Evolutionary conservation across 2,329 filamentous ascomycete genomes (phyloP).

Genomic region (Stagonosporopsis vannaccii): DNA sequence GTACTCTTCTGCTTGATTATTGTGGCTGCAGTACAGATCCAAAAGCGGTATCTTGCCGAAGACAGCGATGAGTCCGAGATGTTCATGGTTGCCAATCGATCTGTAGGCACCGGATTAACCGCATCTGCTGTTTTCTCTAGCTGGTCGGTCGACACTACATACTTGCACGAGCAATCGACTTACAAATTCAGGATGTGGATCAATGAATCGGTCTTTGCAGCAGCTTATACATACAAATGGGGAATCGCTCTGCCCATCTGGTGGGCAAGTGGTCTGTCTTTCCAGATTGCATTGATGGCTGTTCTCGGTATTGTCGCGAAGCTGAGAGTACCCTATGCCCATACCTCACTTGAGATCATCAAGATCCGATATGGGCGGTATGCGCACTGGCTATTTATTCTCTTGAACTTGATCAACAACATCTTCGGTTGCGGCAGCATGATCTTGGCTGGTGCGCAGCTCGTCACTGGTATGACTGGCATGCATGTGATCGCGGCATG

Average conservation of each 20-base stretch:
- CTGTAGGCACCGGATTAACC: slow-evolving; percentile 28
- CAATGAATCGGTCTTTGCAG: slow-evolving; percentile 22
- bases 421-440: slow-evolving; percentile 81
- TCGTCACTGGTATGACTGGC: slow-evolving; percentile 63
- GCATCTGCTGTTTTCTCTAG: slow-evolving; percentile 29
- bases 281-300: slow-evolving; percentile 36
- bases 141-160: slow-evolving; percentile 3
- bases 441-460: slow-evolving; percentile 84
- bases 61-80: slow-evolving; percentile 31
- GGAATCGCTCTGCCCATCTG: slow-evolving; percentile 36
- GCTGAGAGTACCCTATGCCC: slow-evolving; percentile 30
- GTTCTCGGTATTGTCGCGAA: slow-evolving; percentile 33
- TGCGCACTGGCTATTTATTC: slow-evolving; percentile 78
- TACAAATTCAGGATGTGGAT: slow-evolving; percentile 22
- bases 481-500: slow-evolving; percentile 23
- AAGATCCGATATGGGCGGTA: slow-evolving; percentile 75
- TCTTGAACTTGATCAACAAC: slow-evolving; percentile 80
- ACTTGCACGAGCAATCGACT: background rate
- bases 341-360: slow-evolving; percentile 70
- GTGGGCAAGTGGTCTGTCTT: slow-evolving; percentile 32
- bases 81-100: slow-evolving; percentile 29
- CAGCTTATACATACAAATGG: slow-evolving; percentile 36
- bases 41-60: slow-evolving; percentile 24
- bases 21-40: slow-evolving; percentile 23
- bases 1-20: slow-evolving; percentile 22